Evolutionary conservation across 139 green algal species (phyloP), one percentile per base, ranked within the genome.

Genomic region (Pycnococcus provasolii): DNA sequence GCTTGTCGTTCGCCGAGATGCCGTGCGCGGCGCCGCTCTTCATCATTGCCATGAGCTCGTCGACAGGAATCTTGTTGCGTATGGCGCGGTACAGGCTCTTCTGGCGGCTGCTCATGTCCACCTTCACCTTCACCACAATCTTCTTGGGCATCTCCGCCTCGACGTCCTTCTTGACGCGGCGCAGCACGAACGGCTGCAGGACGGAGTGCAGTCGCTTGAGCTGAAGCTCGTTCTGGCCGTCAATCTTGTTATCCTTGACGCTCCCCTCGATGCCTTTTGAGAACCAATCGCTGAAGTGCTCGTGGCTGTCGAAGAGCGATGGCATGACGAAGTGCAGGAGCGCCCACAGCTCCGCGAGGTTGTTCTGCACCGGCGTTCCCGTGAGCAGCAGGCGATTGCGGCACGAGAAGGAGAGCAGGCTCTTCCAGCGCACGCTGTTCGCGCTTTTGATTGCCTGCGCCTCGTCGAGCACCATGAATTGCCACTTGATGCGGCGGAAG

Each of bases 341-440:
- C 44, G 75, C 75, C 75, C 75, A 81, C 42, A 81, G 75, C 75
- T 81, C 75, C 52, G 75, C 75, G 73, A 81, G 81, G 55, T 64
- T 81, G 57, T 81, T 81, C 65, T 81, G 75, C 50, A 81, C 78
- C 40, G 73, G 72, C 60, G 68, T 78, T 42, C 68, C 15, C 4
- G 84, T 90, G 51, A 90, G 72, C 58, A 90, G 78, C 60, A 90
- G 73, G 8, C 84, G 76, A 67, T 87, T 87, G 52, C 81, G 64
- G 68, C 81, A 87, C 39, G 58, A 73, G 71, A 87, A 87, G 3
- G 66, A 73, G 9, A 87, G 67, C 62, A 88, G 73, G 9, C 64
- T 71, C 67, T 81, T 77, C 60, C 78, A 77, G 66, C 81, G 80
- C 73, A 79, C n/a, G 60, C 70, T 57, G 80, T 41, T 55, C 1